Base-by-base conservation (phyloP, 805 yeast species). In the Candida golubevii region DNA sequence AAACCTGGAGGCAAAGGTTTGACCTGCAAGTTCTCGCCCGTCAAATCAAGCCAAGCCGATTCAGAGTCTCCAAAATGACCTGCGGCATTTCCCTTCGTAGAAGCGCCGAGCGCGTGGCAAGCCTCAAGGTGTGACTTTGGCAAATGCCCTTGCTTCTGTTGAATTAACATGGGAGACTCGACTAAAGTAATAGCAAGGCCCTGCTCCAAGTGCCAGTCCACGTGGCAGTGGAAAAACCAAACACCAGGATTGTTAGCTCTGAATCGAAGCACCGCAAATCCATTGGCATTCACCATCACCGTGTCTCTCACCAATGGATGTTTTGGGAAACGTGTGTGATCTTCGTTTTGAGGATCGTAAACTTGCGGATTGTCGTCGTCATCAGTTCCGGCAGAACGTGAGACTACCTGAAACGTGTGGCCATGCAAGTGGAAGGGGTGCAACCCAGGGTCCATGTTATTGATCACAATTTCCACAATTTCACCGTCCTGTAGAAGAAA, bases 221-320 rank as follows among this genome's bases (percentile, higher is more conserved):
- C 78, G 59, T 87, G 96, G 65, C 97, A 89, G 62, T 89, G 97
- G 81, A 89, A 85, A 49, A 85, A 79, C 97, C 97, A 90, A 26
- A 88, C 82, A 45, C 97, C 97, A 3, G 97, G 96, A 57, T 90
- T 89, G 57, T 85, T 80, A 10, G 96, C 88, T 55, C 69, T 75
- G 63, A 88, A 88, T 53, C 97, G 71, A 29, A 81, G 58, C 13
- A 83, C 89, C 40, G 82, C 62, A 60, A 80, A 77, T 2, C 90
- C 87, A 54, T 82, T 80, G 30, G 84, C 79, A 40, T 80, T 77
- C 13, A 88, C 79, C 51, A 75, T 69, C 15, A 80, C 80, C 0
- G 91, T 84, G 59, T 89, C 96, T 63, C 96, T 75, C 39, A 71
- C 60, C 58, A 79, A 60, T 33, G 89, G 95, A 43, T 67, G 63